Evolutionary conservation across 345 rosid species (phyloP).

Genomic region (Corymbia maculata): DNA sequence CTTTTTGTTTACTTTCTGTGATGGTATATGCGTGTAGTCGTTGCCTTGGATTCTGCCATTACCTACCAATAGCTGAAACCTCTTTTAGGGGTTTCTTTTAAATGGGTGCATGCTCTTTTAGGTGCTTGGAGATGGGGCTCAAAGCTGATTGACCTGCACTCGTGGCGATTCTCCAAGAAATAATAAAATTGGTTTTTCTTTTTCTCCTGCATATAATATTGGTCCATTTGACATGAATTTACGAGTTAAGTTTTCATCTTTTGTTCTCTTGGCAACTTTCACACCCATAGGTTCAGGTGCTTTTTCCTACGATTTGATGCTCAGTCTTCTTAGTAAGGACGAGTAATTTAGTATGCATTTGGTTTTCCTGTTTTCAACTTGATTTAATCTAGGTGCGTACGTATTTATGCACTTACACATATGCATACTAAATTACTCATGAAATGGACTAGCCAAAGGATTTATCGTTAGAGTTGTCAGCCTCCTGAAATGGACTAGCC

Average conservation of each 20-base stretch:
- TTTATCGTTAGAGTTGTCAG: not conserved
- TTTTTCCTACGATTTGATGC: not conserved
- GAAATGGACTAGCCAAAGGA: too few relatives aligned
- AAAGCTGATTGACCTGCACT: not conserved
- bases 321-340: not conserved
- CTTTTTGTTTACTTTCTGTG: not conserved
- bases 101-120: not conserved
- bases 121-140: not conserved
- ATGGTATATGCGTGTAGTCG: not conserved
- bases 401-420: not conserved
- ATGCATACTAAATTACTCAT: too few relatives aligned
- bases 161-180: not conserved
- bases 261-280: not conserved
- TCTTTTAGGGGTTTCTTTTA: not conserved
- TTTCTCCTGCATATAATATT: not conserved
- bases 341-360: not conserved
- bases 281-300: not conserved
- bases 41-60: not conserved
- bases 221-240: fast-evolving
- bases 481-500: not conserved
- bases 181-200: not conserved
- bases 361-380: not conserved
- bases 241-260: not conserved
- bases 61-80: not conserved
- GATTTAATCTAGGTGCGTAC: not conserved